phyloP scores from a whole-genome alignment of 2,329 filamentous ascomycete genomes.

The Phoma sp. region DNA sequence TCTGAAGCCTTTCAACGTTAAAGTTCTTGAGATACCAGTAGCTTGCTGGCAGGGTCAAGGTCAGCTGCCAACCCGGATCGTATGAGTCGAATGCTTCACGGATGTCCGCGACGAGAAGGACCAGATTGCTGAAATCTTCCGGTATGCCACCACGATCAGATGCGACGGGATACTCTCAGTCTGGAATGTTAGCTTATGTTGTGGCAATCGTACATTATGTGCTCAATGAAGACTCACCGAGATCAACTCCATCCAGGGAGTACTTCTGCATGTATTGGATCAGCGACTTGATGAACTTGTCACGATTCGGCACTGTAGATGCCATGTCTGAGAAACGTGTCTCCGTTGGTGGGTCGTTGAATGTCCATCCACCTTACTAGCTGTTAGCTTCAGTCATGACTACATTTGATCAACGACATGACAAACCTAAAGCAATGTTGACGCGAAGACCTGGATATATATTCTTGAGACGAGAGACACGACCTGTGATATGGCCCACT shows the following conservation, averaged over 20 bases:
- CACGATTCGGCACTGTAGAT: not conserved
- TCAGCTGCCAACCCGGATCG: not conserved
- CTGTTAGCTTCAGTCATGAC: not conserved
- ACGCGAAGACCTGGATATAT: not conserved
- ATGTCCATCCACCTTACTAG: not conserved
- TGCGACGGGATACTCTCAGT: not conserved
- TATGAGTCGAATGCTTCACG: not conserved
- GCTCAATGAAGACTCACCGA: not conserved
- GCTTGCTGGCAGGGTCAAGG: not conserved
- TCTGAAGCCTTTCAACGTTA: constrained; percentile 21
- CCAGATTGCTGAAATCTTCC: not conserved
- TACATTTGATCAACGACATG: not conserved
- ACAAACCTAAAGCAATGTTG: not conserved
- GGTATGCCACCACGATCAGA: not conserved
- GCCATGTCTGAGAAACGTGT: not conserved
- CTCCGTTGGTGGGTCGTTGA: not conserved
- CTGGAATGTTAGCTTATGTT: not conserved
- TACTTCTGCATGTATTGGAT: not conserved
- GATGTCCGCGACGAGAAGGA: not conserved
- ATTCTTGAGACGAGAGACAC: not conserved
- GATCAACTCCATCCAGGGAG: not conserved
- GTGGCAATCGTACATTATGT: too few relatives aligned
- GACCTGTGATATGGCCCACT: not conserved
- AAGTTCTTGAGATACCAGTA: not conserved
- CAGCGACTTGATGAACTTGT: not conserved